These are phyloP conservation scores for Botrytis squamosa DNA, from an alignment of 2,329 filamentous ascomycete genomes.

Conservation along the genomic window DNA sequence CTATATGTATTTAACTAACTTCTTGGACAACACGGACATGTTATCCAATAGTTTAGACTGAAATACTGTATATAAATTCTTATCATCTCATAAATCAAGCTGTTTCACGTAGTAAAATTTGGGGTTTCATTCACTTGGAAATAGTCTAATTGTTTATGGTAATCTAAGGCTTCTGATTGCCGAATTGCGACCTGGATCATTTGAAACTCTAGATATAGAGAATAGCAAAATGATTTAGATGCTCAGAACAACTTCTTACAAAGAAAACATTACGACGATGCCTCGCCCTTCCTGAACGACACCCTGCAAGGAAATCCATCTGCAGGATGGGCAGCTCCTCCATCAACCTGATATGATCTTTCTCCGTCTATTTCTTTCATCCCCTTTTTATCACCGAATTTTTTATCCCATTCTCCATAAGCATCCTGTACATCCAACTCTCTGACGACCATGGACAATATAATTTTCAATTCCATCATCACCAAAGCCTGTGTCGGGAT, in stretches of 20 bases:
- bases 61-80: neutral
- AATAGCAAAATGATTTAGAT: neutral
- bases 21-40: neutral
- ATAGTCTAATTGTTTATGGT: neutral
- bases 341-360: conserved; percentile 30
- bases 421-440: conserved; percentile 48
- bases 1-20: neutral
- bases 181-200: neutral
- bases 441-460: conserved; percentile 47
- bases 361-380: conserved; percentile 20
- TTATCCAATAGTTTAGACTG: neutral
- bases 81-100: neutral
- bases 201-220: neutral
- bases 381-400: neutral
- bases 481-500: no score
- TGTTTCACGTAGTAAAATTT: neutral
- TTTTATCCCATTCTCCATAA: conserved; percentile 36
- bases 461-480: conserved; percentile 48
- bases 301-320: conserved; percentile 21
- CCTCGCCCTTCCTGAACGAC: neutral
- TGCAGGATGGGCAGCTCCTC: conserved; percentile 16
- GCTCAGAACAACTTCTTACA: neutral
- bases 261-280: neutral
- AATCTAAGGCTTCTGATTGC: neutral
- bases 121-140: neutral